Evolutionary conservation across 2,329 filamentous ascomycete genomes (phyloP).

Genomic region (Penicillium sp.): DNA sequence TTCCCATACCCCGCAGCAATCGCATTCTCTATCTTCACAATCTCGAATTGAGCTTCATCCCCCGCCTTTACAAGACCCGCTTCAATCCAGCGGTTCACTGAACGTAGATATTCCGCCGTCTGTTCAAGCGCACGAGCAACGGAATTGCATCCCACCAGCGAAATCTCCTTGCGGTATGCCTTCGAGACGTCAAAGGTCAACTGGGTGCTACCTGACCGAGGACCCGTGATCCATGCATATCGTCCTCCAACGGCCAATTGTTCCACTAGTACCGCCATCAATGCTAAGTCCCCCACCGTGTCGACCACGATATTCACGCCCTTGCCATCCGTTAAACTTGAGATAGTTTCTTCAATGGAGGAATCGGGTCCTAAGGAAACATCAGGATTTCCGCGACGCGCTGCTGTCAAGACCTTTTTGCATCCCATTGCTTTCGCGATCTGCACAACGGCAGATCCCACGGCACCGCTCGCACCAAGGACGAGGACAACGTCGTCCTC

Average conservation of each 20-base stretch:
- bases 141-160: conserved; percentile 27
- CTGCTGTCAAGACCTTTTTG: conserved; percentile 29
- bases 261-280: conserved; percentile 32
- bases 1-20: conserved; percentile 14
- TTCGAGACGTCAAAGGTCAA: conserved; percentile 26
- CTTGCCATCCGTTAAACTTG: conserved; percentile 16
- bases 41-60: conserved; percentile 13
- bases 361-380: conserved; percentile 11
- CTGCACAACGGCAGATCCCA: conserved; percentile 33
- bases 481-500: conserved; percentile 35
- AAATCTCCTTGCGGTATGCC: conserved; percentile 27
- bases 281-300: conserved; percentile 32
- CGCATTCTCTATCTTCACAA: conserved; percentile 18
- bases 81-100: conserved; percentile 20
- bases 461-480: conserved; percentile 33
- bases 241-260: conserved; percentile 30
- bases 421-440: conserved; percentile 32
- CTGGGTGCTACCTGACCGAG: conserved; percentile 15
- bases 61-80: conserved; percentile 15
- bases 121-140: conserved; percentile 16
- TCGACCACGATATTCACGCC: conserved; percentile 32
- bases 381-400: conserved; percentile 27
- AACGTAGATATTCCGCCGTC: conserved; percentile 17
- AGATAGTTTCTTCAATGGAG: conserved; percentile 8
- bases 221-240: conserved; percentile 33